Conservation (phyloP, 495 filamentous ascomycete species). For the Lindgomyces ingoldianus region DNA sequence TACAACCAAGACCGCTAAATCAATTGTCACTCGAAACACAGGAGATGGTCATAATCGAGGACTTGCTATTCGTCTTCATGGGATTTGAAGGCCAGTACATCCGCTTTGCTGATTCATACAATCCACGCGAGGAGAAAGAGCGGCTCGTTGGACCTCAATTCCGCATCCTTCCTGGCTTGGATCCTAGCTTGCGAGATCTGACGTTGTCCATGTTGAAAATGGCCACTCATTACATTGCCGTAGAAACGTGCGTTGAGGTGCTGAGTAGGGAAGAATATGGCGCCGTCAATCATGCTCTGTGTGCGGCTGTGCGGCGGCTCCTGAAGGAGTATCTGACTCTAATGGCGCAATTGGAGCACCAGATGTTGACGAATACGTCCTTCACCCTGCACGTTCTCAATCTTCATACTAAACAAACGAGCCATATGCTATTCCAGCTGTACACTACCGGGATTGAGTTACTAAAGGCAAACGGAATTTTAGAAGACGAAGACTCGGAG, state of each 20-base stretch:
- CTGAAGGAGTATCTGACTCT: conserved; percentile 92
- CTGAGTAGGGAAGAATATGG: conserved; percentile 92
- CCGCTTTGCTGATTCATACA: conserved; percentile 77
- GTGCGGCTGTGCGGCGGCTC: conserved; percentile 85
- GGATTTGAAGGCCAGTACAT: conserved; percentile 98
- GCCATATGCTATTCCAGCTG: conserved; percentile 84
- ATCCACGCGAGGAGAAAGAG: conserved; percentile 81
- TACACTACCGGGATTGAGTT: conserved; percentile 86
- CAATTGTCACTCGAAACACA: conserved; percentile 76
- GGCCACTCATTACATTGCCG: conserved; percentile 87
- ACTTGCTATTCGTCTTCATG: conserved; percentile 94
- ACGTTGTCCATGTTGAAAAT: conserved; percentile 88
- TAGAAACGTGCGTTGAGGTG: conserved; percentile 91
- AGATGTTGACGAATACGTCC: conserved; percentile 78
- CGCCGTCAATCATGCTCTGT: conserved; percentile 93
- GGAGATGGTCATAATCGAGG: conserved; percentile 83
- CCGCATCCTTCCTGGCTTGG: conserved; percentile 77
- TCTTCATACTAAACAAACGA: conserved; percentile 83
- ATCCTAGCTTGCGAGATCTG: conserved; percentile 87
- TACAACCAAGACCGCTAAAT: conserved; percentile 71
- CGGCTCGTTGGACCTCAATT: conserved; percentile 78
- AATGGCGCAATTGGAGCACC: conserved; percentile 88
- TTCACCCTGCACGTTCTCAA: conserved; percentile 93
- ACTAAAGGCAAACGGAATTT: conserved; percentile 77
- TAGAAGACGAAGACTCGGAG: conserved; percentile 77